Base-by-base conservation (phyloP, 805 yeast species). In the Myxozyma neglecta region DNA sequence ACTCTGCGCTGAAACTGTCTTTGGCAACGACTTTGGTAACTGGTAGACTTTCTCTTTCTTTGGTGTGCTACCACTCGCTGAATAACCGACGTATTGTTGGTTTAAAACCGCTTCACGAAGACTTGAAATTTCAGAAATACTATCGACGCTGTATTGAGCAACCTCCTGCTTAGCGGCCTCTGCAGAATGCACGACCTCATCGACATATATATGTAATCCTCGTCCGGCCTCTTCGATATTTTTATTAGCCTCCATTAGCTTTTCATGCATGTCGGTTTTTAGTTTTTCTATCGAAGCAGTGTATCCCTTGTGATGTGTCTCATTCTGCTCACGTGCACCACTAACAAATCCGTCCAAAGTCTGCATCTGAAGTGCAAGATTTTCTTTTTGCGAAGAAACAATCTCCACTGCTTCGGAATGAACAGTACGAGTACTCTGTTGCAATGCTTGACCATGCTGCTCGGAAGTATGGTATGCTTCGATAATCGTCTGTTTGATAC, bases 241-340 rank as follows among this genome's bases (percentile, higher is more conserved):
- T 32, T 32, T 37, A 32, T 48, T 48, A 14, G 53, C 60, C 4
- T 29, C 46, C 16, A 56, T 37, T 7, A 59, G 35, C 14, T 59
- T 59, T 9, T 54, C 47, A 34, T 37, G 49, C 6, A 64, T 20
- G 5, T 51, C 55, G n/a, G 14, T 45, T n/a, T 42, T 24, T 11
- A 54, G 59, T 32, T 40, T 37, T 47, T 34, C 20, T 20, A 61
- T 36, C 14, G 58, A 44, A 18, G 13, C 49, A 2, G 8, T 54
- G 24, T 63, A 59, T n/a, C 53, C 55, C 14, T 29, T 20, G 32
- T 64, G 60, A 40, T 62, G 66, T 18, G 47, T 39, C 48, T 63
- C 68, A 44, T 63, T 63, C 46, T 59, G 63, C 40, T 61, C 59
- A n/a, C 64, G 59, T n/a, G 68, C 68, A 10, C 61, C 53, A 6